Conservation (phyloP, 345 rosid genomes). For the Populus tremula region DNA sequence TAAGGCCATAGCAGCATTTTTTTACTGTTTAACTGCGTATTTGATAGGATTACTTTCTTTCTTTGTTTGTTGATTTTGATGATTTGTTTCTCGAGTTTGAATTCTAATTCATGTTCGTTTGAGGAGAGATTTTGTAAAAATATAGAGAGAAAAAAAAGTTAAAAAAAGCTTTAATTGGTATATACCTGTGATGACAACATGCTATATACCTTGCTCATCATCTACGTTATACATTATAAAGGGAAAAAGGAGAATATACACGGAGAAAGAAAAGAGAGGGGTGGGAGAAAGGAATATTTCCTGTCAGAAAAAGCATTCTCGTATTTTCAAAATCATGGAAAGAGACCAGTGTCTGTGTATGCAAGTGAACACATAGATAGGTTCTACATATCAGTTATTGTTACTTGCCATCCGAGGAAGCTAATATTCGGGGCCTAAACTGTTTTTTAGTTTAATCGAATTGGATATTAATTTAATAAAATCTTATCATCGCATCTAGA, state of each 20-base stretch:
- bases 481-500: too few species aligned
- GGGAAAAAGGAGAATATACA: background rate
- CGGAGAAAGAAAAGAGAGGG: background rate
- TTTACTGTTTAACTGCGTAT: background rate
- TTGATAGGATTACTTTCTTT: background rate
- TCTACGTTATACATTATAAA: background rate
- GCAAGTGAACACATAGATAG: too few species aligned
- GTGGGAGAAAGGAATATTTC: background rate
- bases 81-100: background rate
- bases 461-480: too few species aligned
- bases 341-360: too few species aligned
- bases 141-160: background rate
- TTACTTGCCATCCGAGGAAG: too few species aligned
- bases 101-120: background rate
- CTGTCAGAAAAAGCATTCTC: background rate
- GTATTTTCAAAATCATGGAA: background rate
- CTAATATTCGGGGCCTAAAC: too few species aligned
- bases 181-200: background rate
- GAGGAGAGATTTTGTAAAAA: background rate
- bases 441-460: too few species aligned
- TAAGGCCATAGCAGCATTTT: background rate
- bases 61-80: too few species aligned
- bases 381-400: too few species aligned
- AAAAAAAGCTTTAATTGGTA: background rate
- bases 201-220: background rate